Evolutionary conservation across 2,329 filamentous ascomycete genomes (phyloP), one percentile per base, ranked within the genome.

Genomic region (Alternaria ventricosa): DNA sequence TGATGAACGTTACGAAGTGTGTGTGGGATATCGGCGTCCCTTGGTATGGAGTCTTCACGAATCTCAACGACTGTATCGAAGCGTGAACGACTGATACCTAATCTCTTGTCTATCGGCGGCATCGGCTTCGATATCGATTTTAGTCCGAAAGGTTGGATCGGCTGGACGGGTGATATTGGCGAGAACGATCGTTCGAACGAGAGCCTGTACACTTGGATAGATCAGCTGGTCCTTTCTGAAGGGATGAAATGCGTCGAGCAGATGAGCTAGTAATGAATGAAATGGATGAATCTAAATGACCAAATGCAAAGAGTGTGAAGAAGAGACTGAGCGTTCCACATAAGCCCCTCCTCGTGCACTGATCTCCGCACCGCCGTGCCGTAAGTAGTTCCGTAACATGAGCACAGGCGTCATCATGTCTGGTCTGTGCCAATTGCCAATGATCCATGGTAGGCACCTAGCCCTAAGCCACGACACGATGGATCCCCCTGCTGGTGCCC

Each of bases 341-440:
- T 65, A 59, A 64, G 65, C 64, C 63, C 65, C 69, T 62, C 60
- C 60, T 60, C 25, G 55, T 71, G 68, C 67, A 63, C 64, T 68
- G 64, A 64, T 65, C 65, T 67, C 68, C 61, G 65, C 62, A 57
- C 54, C 54, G 66, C 64, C 62, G 66, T 71, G 68, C 68, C 70
- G 68, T 65, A 65, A 69, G 60, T 63, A 69, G 63, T 72, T 73
- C 69, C 71, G 71, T 73, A 72, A 71, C 65, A 63, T 68, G 59
- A 66, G 70, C 68, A 67, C 64, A 66, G 68, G 69, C 70, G 70
- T 72, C 67, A 72, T 72, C 61, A 64, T 41, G 13, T 57, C 28
- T 23, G 61, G 68, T 63, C 63, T 62, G 67, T 68, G 65, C 70
- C 65, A 60, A 62, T 58, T 63, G 49, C 49, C 66, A 57, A 68